Base-by-base conservation (phyloP, 768 basidiomycete species). In the Mycena rebaudengoi region DNA sequence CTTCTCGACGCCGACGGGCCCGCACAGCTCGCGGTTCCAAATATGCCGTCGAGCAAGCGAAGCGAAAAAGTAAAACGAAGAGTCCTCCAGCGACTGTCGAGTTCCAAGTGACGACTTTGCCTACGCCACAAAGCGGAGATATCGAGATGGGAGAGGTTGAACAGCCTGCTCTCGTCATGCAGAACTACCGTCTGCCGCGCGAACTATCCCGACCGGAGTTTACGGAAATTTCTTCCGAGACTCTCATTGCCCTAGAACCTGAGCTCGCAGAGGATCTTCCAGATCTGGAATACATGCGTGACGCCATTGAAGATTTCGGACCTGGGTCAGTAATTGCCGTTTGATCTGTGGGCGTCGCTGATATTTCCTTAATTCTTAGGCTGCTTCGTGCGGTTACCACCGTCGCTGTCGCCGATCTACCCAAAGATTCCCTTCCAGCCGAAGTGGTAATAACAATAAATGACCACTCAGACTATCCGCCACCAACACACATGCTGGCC, bases 191-290 rank as follows among this genome's bases (percentile, higher is more conserved):
- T 35, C 80, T 87, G 18, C 86, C 84, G 14, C 80, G 82, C 53
- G 78, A 74, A 20, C 81, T 87, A 32, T 73, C 76, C 46, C 84
- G 84, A 26, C 83, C 86, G 1, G 69, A 74, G 4, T 80, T 75
- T 53, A 64, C 73, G 25, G 79, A 80, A 45, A 74, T 85, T 35
- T 71, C 78, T 18, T 62, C 64, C 7, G 82, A 80, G 48, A 79
- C 79, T 44, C 65, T 88, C 30, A 70, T 73, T 6, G 79, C 79
- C 6, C 73, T 85, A 61, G 82, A 83, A 39, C 80, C 82, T 51
- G 80, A 78, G 32, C 72, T 86, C 26, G 40, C 18, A 3, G 64
- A 52, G 7, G 58, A 64, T 12, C 73, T 83, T 3, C 82, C 84
- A 1, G 63, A 54, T 5, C 67, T 83, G 52, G 79, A 82, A 41